These are phyloP conservation scores for Gossypium trilobum DNA, from an alignment of 441 rosid species.

Conservation along the genomic window DNA sequence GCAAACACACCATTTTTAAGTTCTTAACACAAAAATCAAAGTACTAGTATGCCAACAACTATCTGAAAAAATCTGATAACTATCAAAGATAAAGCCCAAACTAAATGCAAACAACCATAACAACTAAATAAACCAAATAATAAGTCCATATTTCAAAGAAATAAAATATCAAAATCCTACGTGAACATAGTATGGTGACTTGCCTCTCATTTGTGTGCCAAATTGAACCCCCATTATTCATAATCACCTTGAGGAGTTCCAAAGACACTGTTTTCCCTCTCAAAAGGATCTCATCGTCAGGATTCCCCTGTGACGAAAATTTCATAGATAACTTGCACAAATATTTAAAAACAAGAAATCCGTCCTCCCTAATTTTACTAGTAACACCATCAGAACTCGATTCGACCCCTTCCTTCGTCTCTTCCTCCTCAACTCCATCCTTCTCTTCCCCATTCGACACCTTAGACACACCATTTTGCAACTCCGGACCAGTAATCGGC, in stretches of 20 bases:
- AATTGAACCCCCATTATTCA: conserved; percentile 70
- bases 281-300: conserved; percentile 84
- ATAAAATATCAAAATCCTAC: not conserved
- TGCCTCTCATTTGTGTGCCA: conserved; percentile 83
- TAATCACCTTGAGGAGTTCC: conserved; percentile 75
- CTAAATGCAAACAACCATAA: not conserved
- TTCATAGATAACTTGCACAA: conserved; percentile 87
- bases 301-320: conserved; percentile 73
- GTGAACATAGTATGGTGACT: conserved; percentile 21
- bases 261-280: conserved; percentile 84
- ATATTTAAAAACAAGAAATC: conserved; percentile 70
- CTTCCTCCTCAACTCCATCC: conserved; percentile 22
- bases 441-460: conserved; percentile 28
- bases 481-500: conserved; percentile 12
- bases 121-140: not conserved
- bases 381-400: conserved; percentile 23
- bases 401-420: conserved; percentile 23
- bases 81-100: not conserved
- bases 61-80: not conserved
- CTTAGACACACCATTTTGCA: conserved; percentile 34
- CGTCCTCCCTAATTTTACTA: conserved; percentile 82
- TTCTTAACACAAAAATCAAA: not conserved
- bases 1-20: not conserved
- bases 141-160: not conserved
- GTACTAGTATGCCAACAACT: not conserved